Evolutionary conservation across 352 stramenopile species (phyloP).

Genomic region (Elongisporangium undulatum): DNA sequence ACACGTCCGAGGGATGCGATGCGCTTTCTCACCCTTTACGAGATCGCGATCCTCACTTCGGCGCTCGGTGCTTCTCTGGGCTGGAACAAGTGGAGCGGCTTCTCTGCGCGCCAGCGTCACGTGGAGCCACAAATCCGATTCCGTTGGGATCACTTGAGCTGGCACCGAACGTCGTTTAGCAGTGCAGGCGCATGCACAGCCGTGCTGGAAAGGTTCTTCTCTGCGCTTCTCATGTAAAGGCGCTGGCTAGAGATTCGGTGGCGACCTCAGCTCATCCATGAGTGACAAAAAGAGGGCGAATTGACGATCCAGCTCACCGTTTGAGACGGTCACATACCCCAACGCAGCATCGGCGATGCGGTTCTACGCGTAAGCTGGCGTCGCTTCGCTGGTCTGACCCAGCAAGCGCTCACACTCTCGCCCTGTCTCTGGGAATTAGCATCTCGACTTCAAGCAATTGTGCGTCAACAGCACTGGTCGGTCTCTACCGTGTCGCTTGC

Average conservation of each 20-base stretch:
- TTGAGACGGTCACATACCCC: too few relatives aligned
- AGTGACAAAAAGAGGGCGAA: not conserved
- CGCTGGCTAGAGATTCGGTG: not conserved
- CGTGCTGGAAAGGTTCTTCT: not conserved
- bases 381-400: not conserved
- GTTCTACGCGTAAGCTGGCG: not conserved
- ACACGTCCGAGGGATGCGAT: not conserved
- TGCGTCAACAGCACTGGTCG: not conserved
- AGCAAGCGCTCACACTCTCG: not conserved
- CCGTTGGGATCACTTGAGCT: not conserved
- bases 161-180: not conserved
- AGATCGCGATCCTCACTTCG: not conserved
- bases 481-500: too few relatives aligned
- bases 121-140: not conserved
- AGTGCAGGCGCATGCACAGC: not conserved
- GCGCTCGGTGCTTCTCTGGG: not conserved
- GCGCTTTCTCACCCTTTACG: not conserved
- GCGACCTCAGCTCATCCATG: not conserved
- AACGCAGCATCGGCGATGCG: not conserved
- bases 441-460: not conserved
- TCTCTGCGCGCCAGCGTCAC: not conserved
- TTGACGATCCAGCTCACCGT: too few relatives aligned
- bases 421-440: not conserved
- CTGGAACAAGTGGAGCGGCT: not conserved
- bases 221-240: not conserved